A percentile compares a stretch with the other conserved stretches of the same genome.
These are phyloP conservation scores for Lodderomyces parapsilosis DNA, from an alignment of 1,139 yeast species.

Conservation along the genomic window DNA sequence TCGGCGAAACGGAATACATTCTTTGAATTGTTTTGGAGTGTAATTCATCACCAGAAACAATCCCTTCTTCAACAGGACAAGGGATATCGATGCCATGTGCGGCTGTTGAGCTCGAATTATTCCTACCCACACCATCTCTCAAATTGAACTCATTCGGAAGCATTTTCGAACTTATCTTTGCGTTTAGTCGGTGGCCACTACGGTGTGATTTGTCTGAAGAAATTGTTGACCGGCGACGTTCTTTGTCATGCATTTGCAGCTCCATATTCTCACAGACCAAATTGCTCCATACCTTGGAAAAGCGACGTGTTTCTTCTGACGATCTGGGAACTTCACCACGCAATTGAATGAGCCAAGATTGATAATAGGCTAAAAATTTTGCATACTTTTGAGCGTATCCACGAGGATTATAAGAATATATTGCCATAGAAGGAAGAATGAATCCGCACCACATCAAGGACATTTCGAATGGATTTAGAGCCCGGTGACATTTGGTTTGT, in stretches of 20 bases:
- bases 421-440: slow-evolving; percentile 4
- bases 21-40: slow-evolving; percentile 33
- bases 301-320: neutral
- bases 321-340: slow-evolving; percentile 4
- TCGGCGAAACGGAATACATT: slow-evolving; percentile 42
- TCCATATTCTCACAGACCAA: neutral
- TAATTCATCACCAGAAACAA: slow-evolving; percentile 17
- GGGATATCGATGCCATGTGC: neutral
- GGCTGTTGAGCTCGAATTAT: neutral
- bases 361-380: slow-evolving; percentile 11
- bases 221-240: neutral
- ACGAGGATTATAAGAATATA: slow-evolving; percentile 10
- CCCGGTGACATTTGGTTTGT: slow-evolving; percentile 4
- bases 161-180: neutral
- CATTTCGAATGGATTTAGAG: slow-evolving; percentile 6
- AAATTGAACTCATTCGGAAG: slow-evolving; percentile 1
- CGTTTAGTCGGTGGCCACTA: neutral
- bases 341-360: slow-evolving; percentile 13
- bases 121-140: neutral
- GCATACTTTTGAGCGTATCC: slow-evolving; percentile 8
- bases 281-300: neutral
- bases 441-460: slow-evolving; percentile 12
- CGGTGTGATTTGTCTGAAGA: neutral
- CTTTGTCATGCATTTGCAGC: neutral
- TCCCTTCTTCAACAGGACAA: neutral